Conservation (phyloP, 176 grass and related monocot genomes). For the Puccinellia tenuiflora region DNA sequence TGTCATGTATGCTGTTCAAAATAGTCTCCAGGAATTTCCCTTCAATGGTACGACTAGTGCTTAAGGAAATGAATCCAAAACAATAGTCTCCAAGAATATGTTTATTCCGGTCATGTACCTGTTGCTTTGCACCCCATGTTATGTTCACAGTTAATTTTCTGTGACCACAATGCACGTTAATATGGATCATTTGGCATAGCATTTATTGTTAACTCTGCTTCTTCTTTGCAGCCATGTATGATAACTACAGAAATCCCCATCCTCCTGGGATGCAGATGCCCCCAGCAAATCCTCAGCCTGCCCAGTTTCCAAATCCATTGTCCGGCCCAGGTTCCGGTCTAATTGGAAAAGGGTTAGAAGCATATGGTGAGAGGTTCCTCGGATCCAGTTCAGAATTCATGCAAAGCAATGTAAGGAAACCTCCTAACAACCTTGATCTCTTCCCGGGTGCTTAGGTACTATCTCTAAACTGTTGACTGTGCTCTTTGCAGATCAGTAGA, state of each 20-base stretch:
- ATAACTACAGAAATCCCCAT: slow-evolving; percentile 35
- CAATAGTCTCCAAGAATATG: not conserved
- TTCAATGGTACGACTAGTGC: too few species aligned
- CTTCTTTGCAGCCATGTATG: slow-evolving; percentile 73
- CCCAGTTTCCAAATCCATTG: slow-evolving; percentile 62
- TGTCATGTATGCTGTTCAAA: not conserved
- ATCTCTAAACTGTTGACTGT: not conserved
- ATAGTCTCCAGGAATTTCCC: not conserved
- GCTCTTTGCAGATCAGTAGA: slow-evolving; percentile 51
- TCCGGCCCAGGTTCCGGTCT: slow-evolving; percentile 68
- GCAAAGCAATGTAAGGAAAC: slow-evolving; percentile 75
- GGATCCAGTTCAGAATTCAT: slow-evolving; percentile 95
- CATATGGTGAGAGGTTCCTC: slow-evolving; percentile 67
- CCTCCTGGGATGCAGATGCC: slow-evolving; percentile 47
- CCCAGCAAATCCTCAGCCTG: slow-evolving; percentile 44
- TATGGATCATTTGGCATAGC: not conserved
- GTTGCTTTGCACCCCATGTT: not conserved
- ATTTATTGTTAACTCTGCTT: not conserved
- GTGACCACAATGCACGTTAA: not conserved
- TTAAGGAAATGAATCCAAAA: not conserved
- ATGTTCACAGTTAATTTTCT: not conserved
- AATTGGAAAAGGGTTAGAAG: slow-evolving; percentile 52
- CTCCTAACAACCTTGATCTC: not conserved
- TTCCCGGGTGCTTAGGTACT: not conserved
- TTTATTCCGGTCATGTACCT: too few species aligned